phyloP scores from a whole-genome alignment of 2,329 filamentous ascomycete genomes.

The Aaosphaeria arxii region DNA sequence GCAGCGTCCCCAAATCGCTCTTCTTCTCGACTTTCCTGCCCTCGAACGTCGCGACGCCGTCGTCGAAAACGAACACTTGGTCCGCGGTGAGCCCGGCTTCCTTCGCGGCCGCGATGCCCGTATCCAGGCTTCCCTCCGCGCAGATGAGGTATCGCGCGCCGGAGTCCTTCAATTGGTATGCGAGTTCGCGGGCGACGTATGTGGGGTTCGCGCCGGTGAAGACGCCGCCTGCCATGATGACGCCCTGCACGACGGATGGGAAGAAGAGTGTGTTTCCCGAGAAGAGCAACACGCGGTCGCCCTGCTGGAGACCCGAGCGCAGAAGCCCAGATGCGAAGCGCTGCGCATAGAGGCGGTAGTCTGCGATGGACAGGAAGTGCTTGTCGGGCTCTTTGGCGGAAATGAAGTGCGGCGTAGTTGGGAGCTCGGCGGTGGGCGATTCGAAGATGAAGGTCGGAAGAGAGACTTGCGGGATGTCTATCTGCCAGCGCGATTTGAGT shows the following conservation, averaged over 20 bases:
- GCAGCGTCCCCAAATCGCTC: conserved; percentile 39
- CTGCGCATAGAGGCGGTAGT: conserved; percentile 69
- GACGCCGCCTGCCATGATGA: conserved; percentile 73
- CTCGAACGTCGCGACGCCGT: conserved; percentile 45
- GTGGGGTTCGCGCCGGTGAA: conserved; percentile 73
- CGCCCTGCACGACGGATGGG: conserved; percentile 66
- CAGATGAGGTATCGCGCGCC: conserved; percentile 66
- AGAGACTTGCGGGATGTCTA: conserved; percentile 46
- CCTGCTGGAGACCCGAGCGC: conserved; percentile 58
- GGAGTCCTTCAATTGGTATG: conserved; percentile 71
- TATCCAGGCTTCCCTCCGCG: conserved; percentile 58
- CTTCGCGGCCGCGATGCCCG: conserved; percentile 64
- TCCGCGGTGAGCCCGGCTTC: conserved; percentile 54
- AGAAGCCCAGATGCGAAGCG: conserved; percentile 67
- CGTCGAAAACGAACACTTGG: conserved; percentile 66
- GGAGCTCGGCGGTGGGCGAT: conserved; percentile 47
- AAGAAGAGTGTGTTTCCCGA: conserved; percentile 73
- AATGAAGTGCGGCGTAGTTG: conserved; percentile 52
- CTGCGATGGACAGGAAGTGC: conserved; percentile 61
- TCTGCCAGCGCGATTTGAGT: conserved; percentile 49
- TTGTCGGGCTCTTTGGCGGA: conserved; percentile 67
- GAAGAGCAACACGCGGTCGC: conserved; percentile 72
- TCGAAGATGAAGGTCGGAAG: conserved; percentile 50
- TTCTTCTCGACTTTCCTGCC: conserved; percentile 32
- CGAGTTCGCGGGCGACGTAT: conserved; percentile 68